phyloP scores from a whole-genome alignment of 169 alveolate genomes.

The Eimeria acervulina region DNA sequence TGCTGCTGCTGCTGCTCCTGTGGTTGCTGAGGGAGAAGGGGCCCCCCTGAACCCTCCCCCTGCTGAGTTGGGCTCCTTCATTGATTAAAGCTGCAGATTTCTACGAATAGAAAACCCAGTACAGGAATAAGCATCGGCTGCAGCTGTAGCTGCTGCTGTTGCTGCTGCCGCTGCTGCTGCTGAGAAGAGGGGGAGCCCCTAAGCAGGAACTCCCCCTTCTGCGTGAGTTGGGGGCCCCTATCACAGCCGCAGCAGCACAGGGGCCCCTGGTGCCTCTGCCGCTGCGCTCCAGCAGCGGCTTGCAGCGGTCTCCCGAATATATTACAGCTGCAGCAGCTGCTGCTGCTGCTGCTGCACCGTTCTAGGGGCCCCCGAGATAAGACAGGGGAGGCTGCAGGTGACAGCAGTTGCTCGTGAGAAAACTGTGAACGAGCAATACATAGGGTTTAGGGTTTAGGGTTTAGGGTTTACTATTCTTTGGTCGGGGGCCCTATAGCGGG shows the following conservation, averaged over 20 bases:
- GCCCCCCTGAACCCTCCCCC: conserved; percentile 19
- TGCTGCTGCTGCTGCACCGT: not conserved
- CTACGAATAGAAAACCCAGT: not conserved
- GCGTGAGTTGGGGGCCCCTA: not conserved
- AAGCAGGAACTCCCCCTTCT: not conserved
- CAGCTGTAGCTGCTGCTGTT: not conserved
- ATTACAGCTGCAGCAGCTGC: not conserved
- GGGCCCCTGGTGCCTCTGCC: no score
- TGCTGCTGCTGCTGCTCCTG: conserved; percentile 5
- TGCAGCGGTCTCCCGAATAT: not conserved
- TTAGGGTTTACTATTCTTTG: no score
- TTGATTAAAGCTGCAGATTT: not conserved
- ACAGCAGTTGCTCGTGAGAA: no score
- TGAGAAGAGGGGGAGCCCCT: not conserved
- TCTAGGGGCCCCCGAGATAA: not conserved
- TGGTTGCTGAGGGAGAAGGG: not conserved
- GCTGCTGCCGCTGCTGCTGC: not conserved
- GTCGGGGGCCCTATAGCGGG: no score
- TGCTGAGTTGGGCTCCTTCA: not conserved
- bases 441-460: no score
- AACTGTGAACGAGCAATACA: no score
- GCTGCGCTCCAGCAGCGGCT: not conserved
- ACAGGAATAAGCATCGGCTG: not conserved
- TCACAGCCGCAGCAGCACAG: not conserved
- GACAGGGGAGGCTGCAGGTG: no score